Evolutionary conservation across 306 rosid genomes (phyloP).

Genomic region (Rubus idaeus): DNA sequence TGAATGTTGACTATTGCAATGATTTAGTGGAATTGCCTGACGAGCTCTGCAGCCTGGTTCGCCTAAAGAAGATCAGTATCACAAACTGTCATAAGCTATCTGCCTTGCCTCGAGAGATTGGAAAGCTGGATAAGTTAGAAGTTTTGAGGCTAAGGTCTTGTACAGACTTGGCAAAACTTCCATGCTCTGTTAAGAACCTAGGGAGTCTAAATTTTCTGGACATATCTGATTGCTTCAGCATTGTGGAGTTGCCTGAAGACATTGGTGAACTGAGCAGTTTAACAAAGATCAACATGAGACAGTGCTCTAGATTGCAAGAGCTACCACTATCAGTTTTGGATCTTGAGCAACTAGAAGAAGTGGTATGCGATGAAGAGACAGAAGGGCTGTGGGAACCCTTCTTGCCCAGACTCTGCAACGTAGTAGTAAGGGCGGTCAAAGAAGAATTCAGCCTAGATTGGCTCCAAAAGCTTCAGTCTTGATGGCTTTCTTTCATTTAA

Average conservation of each 20-base stretch:
- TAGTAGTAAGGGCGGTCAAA: background rate
- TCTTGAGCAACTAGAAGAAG: constrained; percentile 29
- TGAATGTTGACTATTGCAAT: constrained; percentile 55
- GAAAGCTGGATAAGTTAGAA: constrained; percentile 41
- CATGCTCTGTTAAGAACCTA: constrained; percentile 38
- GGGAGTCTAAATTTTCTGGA: constrained; percentile 36
- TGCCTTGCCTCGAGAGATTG: constrained; percentile 43
- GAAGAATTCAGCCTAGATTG: constrained; percentile 38
- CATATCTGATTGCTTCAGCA: constrained; percentile 48
- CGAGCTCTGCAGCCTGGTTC: constrained; percentile 28
- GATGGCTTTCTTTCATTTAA: background rate
- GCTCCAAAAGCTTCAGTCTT: constrained; percentile 18
- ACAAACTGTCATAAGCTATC: constrained; percentile 59
- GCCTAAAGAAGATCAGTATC: constrained; percentile 48
- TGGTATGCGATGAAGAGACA: constrained; percentile 49
- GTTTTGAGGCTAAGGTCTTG: constrained; percentile 52
- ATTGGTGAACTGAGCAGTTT: constrained; percentile 36
- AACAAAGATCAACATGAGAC: constrained; percentile 33
- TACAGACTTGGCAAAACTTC: constrained; percentile 39
- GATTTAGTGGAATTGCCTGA: constrained; percentile 44
- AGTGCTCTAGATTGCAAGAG: constrained; percentile 35
- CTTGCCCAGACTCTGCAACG: background rate
- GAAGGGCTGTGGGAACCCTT: background rate
- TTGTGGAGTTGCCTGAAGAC: constrained; percentile 42
- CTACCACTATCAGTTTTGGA: constrained; percentile 42